These are phyloP conservation scores for Diaporthe destruens DNA, from an alignment of 2,329 filamentous ascomycete genomes.

Conservation along the genomic window DNA sequence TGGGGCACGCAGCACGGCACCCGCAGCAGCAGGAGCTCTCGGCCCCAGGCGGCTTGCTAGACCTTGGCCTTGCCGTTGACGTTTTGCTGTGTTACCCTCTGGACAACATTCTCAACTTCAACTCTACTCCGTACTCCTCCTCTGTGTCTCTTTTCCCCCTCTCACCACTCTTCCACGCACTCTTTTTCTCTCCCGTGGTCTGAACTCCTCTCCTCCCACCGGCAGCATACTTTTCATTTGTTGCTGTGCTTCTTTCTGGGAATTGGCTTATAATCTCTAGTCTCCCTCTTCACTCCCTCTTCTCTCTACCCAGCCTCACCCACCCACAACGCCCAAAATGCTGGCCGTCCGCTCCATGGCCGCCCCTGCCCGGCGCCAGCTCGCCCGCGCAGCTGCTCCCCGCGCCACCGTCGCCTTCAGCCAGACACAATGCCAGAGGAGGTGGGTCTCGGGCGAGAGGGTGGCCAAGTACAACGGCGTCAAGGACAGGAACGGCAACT, in stretches of 20 bases:
- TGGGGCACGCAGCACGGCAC: background rate
- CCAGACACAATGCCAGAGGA: slow-evolving; percentile 63
- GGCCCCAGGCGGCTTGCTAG: background rate
- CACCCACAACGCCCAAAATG: slow-evolving; percentile 64
- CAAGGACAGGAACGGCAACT: slow-evolving; percentile 95
- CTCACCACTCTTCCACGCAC: background rate
- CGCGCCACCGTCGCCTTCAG: slow-evolving; percentile 62
- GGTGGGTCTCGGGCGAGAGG: slow-evolving; percentile 76
- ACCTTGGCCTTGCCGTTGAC: background rate
- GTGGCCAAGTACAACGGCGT: slow-evolving; percentile 95
- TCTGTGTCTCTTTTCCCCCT: background rate
- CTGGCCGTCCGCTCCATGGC: slow-evolving; percentile 84
- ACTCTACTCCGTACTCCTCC: no score
- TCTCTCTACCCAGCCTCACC: background rate
- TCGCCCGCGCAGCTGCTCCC: slow-evolving; percentile 74
- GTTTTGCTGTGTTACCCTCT: slow-evolving; percentile 31
- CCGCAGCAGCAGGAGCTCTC: slow-evolving; percentile 21
- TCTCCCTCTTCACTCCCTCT: no score
- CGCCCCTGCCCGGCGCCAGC: slow-evolving; percentile 81
- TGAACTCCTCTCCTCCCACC: background rate
- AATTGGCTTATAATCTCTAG: slow-evolving; percentile 14
- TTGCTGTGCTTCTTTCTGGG: slow-evolving; percentile 15
- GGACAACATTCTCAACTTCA: slow-evolving; percentile 14
- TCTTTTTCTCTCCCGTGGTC: slow-evolving; percentile 2
- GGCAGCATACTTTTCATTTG: slow-evolving; percentile 38